phyloP scores from a whole-genome alignment of 2,329 filamentous ascomycete genomes.

The Saccharata proteae region DNA sequence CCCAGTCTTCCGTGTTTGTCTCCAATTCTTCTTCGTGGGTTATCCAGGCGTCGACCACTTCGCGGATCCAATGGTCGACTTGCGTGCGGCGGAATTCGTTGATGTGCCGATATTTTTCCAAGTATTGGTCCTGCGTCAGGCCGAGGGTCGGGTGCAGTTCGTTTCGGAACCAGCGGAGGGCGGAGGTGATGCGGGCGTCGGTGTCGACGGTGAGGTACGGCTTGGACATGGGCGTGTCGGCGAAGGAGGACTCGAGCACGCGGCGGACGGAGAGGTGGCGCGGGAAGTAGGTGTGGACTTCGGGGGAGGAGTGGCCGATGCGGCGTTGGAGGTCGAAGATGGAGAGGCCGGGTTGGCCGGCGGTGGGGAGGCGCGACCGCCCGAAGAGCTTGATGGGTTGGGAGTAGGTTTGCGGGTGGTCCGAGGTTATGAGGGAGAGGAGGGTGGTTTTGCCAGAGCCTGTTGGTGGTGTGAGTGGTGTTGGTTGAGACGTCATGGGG shows the following conservation, averaged over 20 bases:
- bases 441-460: conserved; percentile 90
- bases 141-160: conserved; percentile 53
- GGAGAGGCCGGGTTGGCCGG: conserved; percentile 61
- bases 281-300: conserved; percentile 89
- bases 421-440: conserved; percentile 82
- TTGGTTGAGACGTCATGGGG: neutral
- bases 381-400: conserved; percentile 81
- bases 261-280: conserved; percentile 59
- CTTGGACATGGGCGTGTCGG: conserved; percentile 68
- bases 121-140: conserved; percentile 1
- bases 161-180: conserved; percentile 62
- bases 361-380: conserved; percentile 62
- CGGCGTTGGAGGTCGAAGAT: conserved; percentile 86
- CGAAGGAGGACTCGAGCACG: conserved; percentile 76
- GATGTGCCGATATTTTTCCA: neutral
- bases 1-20: conserved; percentile 43
- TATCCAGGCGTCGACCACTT: neutral
- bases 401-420: conserved; percentile 90
- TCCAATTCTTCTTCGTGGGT: conserved; percentile 9
- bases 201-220: conserved; percentile 51
- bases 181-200: conserved; percentile 50
- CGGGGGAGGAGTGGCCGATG: conserved; percentile 86
- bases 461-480: conserved; percentile 5
- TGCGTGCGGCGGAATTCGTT: neutral
- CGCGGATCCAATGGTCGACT: neutral